Conservation (phyloP, 2,329 filamentous ascomycete genomes). For the Alternaria triticimaculans region DNA sequence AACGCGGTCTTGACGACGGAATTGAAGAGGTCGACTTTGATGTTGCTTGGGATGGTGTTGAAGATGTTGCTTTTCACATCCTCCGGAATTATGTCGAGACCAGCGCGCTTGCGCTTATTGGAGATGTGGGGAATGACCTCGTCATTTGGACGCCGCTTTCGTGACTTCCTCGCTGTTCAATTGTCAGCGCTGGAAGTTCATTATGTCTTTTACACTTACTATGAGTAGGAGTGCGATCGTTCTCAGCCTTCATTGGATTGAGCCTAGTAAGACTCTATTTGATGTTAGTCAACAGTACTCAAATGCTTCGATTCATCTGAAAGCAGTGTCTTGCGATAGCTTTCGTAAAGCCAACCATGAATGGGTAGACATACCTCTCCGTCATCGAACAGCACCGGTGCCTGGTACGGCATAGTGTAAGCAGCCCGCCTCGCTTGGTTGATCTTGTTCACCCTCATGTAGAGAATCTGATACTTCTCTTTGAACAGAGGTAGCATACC, state of each 20-base stretch:
- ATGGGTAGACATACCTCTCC: conserved; percentile 30
- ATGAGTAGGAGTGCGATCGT: background rate
- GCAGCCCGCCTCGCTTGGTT: conserved; percentile 33
- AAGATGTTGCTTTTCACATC: conserved; percentile 30
- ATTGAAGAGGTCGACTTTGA: conserved; percentile 40
- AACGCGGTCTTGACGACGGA: conserved; percentile 32
- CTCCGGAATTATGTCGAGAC: conserved; percentile 31
- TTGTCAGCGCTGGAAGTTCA: background rate
- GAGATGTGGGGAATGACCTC: conserved; percentile 26
- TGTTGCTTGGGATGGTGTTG: conserved; percentile 25
- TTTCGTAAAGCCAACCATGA: background rate
- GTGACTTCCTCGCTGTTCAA: conserved; percentile 1
- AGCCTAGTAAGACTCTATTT: conserved; percentile 26
- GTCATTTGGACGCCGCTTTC: conserved; percentile 18
- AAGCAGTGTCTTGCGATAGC: background rate
- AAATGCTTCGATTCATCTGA: background rate
- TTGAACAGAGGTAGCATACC: conserved; percentile 32
- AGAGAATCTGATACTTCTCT: conserved; percentile 33
- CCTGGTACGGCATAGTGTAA: conserved; percentile 22
- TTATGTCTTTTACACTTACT: conserved; percentile 2
- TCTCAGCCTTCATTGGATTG: conserved; percentile 6
- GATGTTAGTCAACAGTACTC: background rate
- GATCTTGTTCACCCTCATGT: conserved; percentile 24
- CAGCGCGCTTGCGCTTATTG: conserved; percentile 34
- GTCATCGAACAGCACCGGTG: conserved; percentile 16